Evolutionary conservation across 805 yeast genomes (phyloP), one percentile per base, ranked within the genome.

Genomic region (Ogataea trehalophila): DNA sequence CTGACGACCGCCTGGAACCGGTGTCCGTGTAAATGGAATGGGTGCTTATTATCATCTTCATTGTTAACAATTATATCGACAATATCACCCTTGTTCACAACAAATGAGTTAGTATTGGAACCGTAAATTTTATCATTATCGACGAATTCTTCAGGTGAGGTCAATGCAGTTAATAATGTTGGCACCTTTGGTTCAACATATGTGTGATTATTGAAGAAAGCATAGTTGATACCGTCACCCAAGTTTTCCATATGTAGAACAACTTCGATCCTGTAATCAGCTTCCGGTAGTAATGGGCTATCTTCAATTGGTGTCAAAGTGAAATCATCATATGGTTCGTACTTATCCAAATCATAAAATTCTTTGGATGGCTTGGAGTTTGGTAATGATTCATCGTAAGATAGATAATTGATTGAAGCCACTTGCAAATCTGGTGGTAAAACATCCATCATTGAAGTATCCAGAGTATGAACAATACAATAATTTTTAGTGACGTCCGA

Each of bases 11-110:
- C 72, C 71, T 91, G 97, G 83, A 90, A 91, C 41, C 67, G 78
- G 65, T 85, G 92, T 18, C 98, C 98, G 71, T 91, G 98, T 63
- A 91, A 71, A 71, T 91, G 98, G 91, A 91, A 90, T 15, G 98
- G 97, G 71, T 92, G 98, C 58, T 77, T 85, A 59, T 96, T 96
- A 9, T 92, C 82, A 63, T 90, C 97, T 59, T 73, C 74, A 61
- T 90, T 91, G 62, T 88, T 85, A 40, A 90, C 63, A 1, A 88
- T 85, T 40, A 90, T 67, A 57, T 90, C 96, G 41, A 91, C 74
- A 37, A 83, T 76, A 43, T 84, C 87, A 43, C 77, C 79, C 5
- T 72, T 61, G 47, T 79, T 77, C 20, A 89, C 67, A 2, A 88
- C 74, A 56, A 74, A 76, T 0, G 86, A 69, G 60, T 83, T 83